Percentiles rank a stretch among this genome's conserved stretches.
These are phyloP conservation scores for Pisolithus marmoratus DNA, from an alignment of 768 basidiomycete species.

Conservation along the genomic window DNA sequence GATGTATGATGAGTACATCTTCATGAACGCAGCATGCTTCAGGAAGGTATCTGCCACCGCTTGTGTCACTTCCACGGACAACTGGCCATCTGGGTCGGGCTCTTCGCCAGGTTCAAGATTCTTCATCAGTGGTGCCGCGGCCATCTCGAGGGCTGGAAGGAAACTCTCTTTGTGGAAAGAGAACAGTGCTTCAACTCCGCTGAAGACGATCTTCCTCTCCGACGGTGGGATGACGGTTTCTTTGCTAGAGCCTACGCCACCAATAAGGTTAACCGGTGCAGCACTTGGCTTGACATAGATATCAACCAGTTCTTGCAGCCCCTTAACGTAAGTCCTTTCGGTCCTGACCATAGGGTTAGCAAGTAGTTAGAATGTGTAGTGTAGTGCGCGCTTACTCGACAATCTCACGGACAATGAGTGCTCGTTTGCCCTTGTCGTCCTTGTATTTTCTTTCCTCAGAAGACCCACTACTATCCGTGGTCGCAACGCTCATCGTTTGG, in stretches of 20 bases:
- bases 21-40: conserved; percentile 96
- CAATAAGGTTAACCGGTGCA: conserved; percentile 61
- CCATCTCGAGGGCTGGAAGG: conserved; percentile 81
- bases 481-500: conserved; percentile 68
- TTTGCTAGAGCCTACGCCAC: conserved; percentile 64
- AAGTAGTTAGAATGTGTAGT: not conserved
- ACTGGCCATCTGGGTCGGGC: conserved; percentile 63
- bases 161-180: conserved; percentile 93
- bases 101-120: conserved; percentile 39
- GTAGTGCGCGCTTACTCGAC: conserved; percentile 57
- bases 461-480: conserved; percentile 68
- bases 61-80: conserved; percentile 71
- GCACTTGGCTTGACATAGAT: conserved; percentile 90
- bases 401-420: conserved; percentile 85
- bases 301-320: conserved; percentile 88
- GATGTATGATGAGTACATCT: conserved; percentile 97
- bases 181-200: conserved; percentile 82
- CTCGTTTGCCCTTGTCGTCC: conserved; percentile 82
- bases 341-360: conserved; percentile 49
- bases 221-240: conserved; percentile 81
- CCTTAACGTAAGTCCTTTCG: conserved; percentile 90
- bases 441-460: conserved; percentile 84
- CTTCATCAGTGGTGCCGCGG: conserved; percentile 63
- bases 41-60: conserved; percentile 85
- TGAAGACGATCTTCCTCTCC: conserved; percentile 90